Conservation (phyloP, 257 asterid genomes). For the Leptodermis oblonga region DNA sequence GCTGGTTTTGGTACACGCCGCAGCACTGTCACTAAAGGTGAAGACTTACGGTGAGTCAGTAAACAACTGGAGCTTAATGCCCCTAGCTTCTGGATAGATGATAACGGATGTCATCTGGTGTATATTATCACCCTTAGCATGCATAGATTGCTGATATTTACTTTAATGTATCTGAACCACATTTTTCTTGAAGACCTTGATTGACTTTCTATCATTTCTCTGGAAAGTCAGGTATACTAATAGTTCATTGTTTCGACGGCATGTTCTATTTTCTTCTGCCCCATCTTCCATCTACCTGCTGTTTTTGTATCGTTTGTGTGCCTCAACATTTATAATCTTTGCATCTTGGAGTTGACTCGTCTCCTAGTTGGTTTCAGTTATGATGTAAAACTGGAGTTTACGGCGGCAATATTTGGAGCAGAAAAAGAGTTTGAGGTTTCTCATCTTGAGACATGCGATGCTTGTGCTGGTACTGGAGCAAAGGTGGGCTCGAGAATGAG, state of each 20-base stretch:
- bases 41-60: constrained; percentile 90
- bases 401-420: constrained; percentile 89
- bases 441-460: constrained; percentile 92
- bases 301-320: neutral
- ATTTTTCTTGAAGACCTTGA: neutral
- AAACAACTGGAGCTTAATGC: constrained; percentile 14
- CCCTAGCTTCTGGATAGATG: neutral
- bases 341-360: constrained; percentile 20
- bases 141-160: neutral
- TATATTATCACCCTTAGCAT: neutral
- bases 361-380: constrained; percentile 52
- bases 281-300: neutral
- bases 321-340: neutral
- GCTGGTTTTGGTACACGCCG: constrained; percentile 78
- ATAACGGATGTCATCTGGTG: neutral
- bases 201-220: neutral
- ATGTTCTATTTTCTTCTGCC: neutral
- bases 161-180: neutral
- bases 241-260: neutral
- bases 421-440: constrained; percentile 91
- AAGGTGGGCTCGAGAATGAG: constrained; percentile 92
- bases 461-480: constrained; percentile 93
- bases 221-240: neutral
- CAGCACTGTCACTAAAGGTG: constrained; percentile 80
- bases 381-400: constrained; percentile 77